These are phyloP conservation scores for Trichophaea hybrida DNA, from an alignment of 2,329 filamentous ascomycete genomes.

Conservation along the genomic window DNA sequence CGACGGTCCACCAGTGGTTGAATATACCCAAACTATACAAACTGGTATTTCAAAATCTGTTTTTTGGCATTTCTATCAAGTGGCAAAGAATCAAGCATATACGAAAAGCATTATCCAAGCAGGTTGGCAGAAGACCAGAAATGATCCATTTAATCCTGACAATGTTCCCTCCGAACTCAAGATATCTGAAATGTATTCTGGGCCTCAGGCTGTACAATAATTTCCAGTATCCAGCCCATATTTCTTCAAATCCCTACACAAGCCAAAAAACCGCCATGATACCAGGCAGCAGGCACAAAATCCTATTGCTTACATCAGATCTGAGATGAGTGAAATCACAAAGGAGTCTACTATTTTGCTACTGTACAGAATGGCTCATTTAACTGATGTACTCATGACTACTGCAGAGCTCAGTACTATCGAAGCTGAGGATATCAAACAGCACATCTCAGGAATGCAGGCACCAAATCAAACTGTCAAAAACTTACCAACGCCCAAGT, in stretches of 20 bases:
- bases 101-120: neutral
- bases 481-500: neutral
- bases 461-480: neutral
- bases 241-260: neutral
- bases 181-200: neutral
- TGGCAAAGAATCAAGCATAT: neutral
- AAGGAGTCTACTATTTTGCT: too few relatives aligned
- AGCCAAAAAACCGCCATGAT: neutral
- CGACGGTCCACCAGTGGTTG: conserved; percentile 4
- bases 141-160: neutral
- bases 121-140: neutral
- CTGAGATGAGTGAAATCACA: too few relatives aligned
- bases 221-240: neutral
- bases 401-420: neutral
- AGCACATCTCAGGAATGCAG: neutral
- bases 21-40: neutral
- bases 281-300: neutral
- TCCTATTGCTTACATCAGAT: neutral
- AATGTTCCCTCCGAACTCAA: neutral
- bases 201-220: neutral
- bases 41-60: conserved; percentile 2
- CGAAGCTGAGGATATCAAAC: neutral
- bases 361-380: too few relatives aligned
- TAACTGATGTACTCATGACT: too few relatives aligned
- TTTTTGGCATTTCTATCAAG: conserved; percentile 8